Conservation (phyloP, 352 stramenopile species). For the Globisporangium acanthophoron region DNA sequence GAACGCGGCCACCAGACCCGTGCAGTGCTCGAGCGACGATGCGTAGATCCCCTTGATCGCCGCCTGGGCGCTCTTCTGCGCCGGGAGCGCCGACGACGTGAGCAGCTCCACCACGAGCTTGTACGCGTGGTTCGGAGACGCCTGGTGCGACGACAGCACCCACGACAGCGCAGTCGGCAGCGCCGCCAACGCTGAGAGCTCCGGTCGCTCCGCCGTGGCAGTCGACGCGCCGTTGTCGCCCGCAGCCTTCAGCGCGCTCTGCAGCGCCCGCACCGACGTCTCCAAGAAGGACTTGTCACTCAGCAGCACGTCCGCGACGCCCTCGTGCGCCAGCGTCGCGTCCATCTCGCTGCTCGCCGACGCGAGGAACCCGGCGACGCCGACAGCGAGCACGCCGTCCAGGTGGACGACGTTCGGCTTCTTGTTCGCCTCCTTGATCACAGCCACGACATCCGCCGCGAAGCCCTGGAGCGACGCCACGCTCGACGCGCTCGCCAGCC, state of each 20-base stretch:
- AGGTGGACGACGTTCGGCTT: slow-evolving; percentile 69
- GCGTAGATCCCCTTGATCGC: slow-evolving; percentile 46
- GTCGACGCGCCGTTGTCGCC: slow-evolving; percentile 15
- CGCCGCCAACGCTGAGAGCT: slow-evolving; percentile 51
- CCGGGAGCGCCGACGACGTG: slow-evolving; percentile 36
- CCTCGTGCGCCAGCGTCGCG: slow-evolving; percentile 43
- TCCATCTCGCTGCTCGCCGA: slow-evolving; percentile 56
- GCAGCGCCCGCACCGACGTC: slow-evolving; percentile 33
- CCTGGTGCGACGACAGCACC: slow-evolving; percentile 64
- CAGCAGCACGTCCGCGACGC: slow-evolving; percentile 38
- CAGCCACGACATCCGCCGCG: slow-evolving; percentile 40
- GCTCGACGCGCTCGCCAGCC: slow-evolving; percentile 18
- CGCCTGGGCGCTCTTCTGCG: slow-evolving; percentile 42
- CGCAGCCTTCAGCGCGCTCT: slow-evolving; percentile 18
- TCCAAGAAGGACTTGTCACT: slow-evolving; percentile 46
- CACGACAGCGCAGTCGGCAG: slow-evolving; percentile 52
- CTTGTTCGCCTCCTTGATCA: slow-evolving; percentile 69
- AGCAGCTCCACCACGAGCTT: slow-evolving; percentile 57
- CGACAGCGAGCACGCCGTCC: slow-evolving; percentile 70
- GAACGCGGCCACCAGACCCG: slow-evolving; percentile 44
- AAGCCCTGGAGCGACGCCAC: slow-evolving; percentile 27
- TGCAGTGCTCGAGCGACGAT: slow-evolving; percentile 52
- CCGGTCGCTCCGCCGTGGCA: slow-evolving; percentile 28
- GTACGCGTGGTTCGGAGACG: slow-evolving; percentile 41
- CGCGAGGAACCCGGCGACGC: slow-evolving; percentile 50